A percentile compares a stretch with the other conserved stretches of the same genome.
phyloP scores from a whole-genome alignment of 2,329 filamentous ascomycete genomes.

The Rasamsonia emersonii region DNA sequence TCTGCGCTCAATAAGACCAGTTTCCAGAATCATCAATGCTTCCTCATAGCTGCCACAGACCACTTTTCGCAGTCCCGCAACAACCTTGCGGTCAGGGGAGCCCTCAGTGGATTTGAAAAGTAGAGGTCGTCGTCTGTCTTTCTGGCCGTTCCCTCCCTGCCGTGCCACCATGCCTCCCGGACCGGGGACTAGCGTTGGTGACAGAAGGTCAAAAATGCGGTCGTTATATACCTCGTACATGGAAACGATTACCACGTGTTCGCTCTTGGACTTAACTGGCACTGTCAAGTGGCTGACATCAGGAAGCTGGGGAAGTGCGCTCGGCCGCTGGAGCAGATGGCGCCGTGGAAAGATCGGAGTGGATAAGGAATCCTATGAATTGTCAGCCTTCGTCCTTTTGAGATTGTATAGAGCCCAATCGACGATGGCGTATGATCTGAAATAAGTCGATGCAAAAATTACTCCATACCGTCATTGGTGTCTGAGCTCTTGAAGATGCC shows the following conservation, averaged over 20 bases:
- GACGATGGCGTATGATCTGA: too few relatives aligned
- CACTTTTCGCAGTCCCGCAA: slow-evolving; percentile 83
- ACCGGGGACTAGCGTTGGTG: slow-evolving; percentile 40
- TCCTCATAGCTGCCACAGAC: slow-evolving; percentile 76
- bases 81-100: slow-evolving; percentile 85
- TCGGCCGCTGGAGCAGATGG: slow-evolving; percentile 59
- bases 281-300: slow-evolving; percentile 64
- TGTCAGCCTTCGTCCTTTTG: slow-evolving; percentile 1
- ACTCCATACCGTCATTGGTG: slow-evolving; percentile 34
- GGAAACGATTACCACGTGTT: slow-evolving; percentile 82
- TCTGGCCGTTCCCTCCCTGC: slow-evolving; percentile 43
- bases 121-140: slow-evolving; percentile 69
- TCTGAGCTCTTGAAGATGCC: slow-evolving; percentile 41
- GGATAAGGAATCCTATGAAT: slow-evolving; percentile 22
- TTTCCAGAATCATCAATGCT: slow-evolving; percentile 81
- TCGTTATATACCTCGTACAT: slow-evolving; percentile 99
- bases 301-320: slow-evolving; percentile 63
- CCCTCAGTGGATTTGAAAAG: slow-evolving; percentile 87
- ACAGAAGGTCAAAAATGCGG: slow-evolving; percentile 87
- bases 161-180: slow-evolving; percentile 31
- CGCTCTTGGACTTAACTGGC: slow-evolving; percentile 57
- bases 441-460: too few relatives aligned
- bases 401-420: too few relatives aligned
- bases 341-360: slow-evolving; percentile 49
- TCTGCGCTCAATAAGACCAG: slow-evolving; percentile 74